Conservation (phyloP, 1,284 basidiomycete genomes). For the Ceratobasidium sp. region DNA sequence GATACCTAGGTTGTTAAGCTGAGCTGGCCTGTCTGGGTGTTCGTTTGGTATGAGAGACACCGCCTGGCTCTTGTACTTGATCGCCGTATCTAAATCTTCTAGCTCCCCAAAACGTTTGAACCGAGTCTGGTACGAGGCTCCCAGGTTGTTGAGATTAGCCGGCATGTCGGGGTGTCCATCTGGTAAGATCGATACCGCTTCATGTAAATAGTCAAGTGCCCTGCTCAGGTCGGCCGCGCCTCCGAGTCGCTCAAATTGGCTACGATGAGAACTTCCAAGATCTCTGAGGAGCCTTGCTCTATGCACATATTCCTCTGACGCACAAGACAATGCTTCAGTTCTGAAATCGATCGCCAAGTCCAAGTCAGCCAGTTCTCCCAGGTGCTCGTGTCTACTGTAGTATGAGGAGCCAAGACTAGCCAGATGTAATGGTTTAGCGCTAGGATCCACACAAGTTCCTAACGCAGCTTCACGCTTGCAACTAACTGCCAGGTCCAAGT, state of each 20-base stretch:
- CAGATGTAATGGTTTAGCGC: neutral
- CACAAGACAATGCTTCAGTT: neutral
- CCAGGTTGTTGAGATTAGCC: no score
- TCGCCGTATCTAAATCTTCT: neutral
- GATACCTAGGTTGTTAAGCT: neutral
- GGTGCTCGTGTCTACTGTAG: neutral
- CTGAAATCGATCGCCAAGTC: neutral
- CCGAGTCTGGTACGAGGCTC: no score
- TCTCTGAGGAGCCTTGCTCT: neutral
- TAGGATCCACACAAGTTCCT: neutral
- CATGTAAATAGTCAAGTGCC: no score
- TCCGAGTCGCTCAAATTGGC: neutral
- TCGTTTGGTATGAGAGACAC: neutral
- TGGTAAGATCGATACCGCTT: no score
- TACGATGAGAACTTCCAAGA: neutral
- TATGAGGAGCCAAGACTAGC: neutral
- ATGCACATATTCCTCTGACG: neutral
- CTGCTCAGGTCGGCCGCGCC: no score
- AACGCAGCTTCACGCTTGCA: neutral
- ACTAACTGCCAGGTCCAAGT: neutral
- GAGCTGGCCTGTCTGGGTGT: neutral
- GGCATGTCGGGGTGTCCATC: no score
- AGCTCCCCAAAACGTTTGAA: no score
- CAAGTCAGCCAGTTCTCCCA: neutral
- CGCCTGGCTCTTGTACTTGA: neutral